Evolutionary conservation across 345 rosid genomes (phyloP).

Genomic region (Brassica cretica): DNA sequence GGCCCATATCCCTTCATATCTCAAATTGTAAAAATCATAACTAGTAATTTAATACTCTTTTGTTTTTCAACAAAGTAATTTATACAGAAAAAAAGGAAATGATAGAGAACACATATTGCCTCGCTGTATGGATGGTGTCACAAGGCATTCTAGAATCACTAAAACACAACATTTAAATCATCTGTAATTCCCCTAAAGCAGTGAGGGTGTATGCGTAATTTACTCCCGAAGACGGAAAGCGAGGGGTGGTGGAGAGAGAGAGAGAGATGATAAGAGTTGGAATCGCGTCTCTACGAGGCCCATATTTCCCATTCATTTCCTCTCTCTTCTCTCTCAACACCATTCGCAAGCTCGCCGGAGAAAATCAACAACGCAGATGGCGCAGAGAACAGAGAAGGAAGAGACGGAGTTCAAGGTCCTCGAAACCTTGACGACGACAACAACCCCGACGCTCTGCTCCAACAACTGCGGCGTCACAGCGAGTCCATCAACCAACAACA

Average conservation of each 20-base stretch:
- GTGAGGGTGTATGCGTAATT: neutral
- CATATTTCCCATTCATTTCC: neutral
- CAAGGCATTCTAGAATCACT: neutral
- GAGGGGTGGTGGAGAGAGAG: neutral
- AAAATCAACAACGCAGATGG: neutral
- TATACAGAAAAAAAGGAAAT: neutral
- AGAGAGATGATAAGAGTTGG: neutral
- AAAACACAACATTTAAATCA: neutral
- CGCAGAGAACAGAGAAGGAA: constrained; percentile 1
- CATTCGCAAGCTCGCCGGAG: neutral
- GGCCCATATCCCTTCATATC: neutral
- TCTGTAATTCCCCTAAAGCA: neutral
- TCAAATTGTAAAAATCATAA: neutral
- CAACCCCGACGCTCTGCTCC: neutral
- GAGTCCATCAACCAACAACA: constrained; percentile 2
- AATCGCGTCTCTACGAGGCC: neutral
- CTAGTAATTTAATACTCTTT: neutral
- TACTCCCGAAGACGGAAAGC: neutral
- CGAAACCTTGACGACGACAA: neutral
- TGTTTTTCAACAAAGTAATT: no score
- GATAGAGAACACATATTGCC: neutral
- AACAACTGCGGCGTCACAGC: neutral
- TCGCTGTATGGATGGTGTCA: neutral
- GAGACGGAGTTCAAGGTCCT: constrained; percentile 1
- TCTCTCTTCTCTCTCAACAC: neutral